Percentiles rank a stretch among this genome's conserved stretches.
Conservation (phyloP, 2,329 filamentous ascomycete species). For the Didymella keratinophila region DNA sequence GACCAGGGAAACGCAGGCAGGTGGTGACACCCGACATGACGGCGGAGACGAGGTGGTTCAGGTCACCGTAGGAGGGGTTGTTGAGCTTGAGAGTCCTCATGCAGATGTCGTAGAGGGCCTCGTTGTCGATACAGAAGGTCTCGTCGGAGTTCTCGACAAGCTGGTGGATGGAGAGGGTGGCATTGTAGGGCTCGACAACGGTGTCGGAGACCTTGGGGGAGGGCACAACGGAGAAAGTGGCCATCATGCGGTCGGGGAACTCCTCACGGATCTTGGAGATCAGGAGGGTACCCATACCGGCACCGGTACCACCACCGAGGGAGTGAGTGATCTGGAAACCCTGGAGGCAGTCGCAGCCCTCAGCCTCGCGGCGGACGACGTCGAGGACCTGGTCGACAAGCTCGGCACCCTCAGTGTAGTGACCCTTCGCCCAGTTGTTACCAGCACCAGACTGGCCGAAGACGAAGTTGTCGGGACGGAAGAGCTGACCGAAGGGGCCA, state of each 20-base stretch:
- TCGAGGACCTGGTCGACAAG: constrained; percentile 98
- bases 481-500: constrained; percentile 97
- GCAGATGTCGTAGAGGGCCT: constrained; percentile 99
- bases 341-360: constrained; percentile 99
- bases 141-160: constrained; percentile 99
- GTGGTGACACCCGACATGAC: constrained; percentile 99
- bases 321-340: constrained; percentile 99
- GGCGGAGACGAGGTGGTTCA: constrained; percentile 99
- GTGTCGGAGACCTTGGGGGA: constrained; percentile 99
- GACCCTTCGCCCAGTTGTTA: constrained; percentile 99
- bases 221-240: constrained; percentile 98
- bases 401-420: constrained; percentile 99
- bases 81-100: constrained; percentile 99
- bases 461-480: constrained; percentile 99
- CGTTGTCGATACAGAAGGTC: constrained; percentile 99
- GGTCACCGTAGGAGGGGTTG: constrained; percentile 97
- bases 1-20: constrained; percentile 97
- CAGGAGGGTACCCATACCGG: constrained; percentile 98
- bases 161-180: constrained; percentile 98
- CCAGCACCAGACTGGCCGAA: constrained; percentile 99
- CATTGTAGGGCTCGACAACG: constrained; percentile 99
- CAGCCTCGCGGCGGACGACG: constrained; percentile 97
- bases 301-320: constrained; percentile 99
- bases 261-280: constrained; percentile 99
- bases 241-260: constrained; percentile 99